These are phyloP conservation scores for sorghum (Sorghum bicolor) DNA, from an alignment of 176 grass and related monocot genomes.

Conservation along the genomic window DNA sequence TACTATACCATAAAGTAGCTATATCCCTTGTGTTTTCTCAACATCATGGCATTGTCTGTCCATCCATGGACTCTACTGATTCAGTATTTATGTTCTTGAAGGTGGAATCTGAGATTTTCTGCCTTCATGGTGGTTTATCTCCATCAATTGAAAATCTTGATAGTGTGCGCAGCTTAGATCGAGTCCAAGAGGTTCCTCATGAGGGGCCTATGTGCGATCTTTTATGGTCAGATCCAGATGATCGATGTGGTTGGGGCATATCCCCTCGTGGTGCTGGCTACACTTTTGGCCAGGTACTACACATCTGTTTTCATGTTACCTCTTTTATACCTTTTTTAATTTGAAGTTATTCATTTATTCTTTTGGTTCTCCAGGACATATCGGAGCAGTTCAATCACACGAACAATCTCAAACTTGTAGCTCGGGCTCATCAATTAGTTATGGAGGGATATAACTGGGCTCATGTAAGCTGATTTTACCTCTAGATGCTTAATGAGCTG, in stretches of 20 bases:
- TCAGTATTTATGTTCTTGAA: conserved; percentile 35
- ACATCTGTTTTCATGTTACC: background rate
- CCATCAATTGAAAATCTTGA: conserved; percentile 97
- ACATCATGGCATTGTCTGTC: background rate
- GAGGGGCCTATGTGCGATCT: conserved; percentile 99
- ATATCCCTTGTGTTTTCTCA: conserved; percentile 3
- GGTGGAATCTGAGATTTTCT: conserved; percentile 99
- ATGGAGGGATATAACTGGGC: conserved; percentile 99
- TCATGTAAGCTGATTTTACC: conserved; percentile 65
- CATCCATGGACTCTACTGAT: background rate
- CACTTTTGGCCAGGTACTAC: conserved; percentile 87
- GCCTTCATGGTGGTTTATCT: conserved; percentile 87
- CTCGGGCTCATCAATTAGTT: conserved; percentile 94
- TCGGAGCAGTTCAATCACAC: conserved; percentile 98
- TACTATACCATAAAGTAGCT: background rate
- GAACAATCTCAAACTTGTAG: conserved; percentile 91
- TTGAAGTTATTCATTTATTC: background rate
- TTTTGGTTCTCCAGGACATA: conserved; percentile 62
- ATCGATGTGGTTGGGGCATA: conserved; percentile 87
- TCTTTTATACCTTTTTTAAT: background rate
- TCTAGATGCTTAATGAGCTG: conserved; percentile 11
- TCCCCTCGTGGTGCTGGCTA: conserved; percentile 95
- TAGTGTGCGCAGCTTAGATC: conserved; percentile 85
- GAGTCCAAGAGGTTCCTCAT: conserved; percentile 92
- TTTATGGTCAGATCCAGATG: conserved; percentile 94